Conservation (phyloP, 805 yeast genomes). For the Pichia phayaonensis region DNA sequence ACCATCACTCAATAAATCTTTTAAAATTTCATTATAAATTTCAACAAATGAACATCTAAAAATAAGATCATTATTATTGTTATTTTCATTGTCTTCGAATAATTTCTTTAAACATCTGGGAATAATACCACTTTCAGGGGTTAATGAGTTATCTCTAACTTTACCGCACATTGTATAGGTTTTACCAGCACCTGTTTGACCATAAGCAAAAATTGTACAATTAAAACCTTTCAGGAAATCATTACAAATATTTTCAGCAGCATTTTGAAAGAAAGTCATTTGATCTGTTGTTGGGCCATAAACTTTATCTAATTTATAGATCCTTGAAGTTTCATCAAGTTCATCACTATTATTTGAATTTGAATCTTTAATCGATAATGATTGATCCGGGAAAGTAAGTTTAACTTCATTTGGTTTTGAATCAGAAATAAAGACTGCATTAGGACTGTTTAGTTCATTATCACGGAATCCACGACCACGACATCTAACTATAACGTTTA, state of each 20-base stretch:
- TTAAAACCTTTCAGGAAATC: conserved; percentile 46
- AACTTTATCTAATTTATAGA: conserved; percentile 47
- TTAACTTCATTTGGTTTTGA: conserved; percentile 14
- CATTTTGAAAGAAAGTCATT: conserved; percentile 34
- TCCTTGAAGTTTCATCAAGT: conserved; percentile 16
- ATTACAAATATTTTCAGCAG: conserved; percentile 39
- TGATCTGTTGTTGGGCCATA: conserved; percentile 51
- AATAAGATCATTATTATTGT: conserved; percentile 37
- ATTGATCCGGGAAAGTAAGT: conserved; percentile 4
- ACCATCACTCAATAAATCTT: conserved; percentile 38
- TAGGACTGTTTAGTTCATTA: conserved; percentile 36
- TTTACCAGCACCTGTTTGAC: conserved; percentile 58
- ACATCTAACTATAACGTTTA: conserved; percentile 24
- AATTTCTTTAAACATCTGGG: conserved; percentile 41
- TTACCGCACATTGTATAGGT: conserved; percentile 57
- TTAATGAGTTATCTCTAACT: conserved; percentile 16
- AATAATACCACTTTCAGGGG: conserved; percentile 38
- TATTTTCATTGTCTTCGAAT: conserved; percentile 24
- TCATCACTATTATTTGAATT: background rate
- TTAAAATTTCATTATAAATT: conserved; percentile 37
- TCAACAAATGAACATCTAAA: conserved; percentile 49
- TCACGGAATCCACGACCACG: conserved; percentile 43
- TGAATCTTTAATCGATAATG: background rate
- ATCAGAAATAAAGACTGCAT: conserved; percentile 40
- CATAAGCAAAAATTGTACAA: conserved; percentile 51